phyloP scores from a whole-genome alignment of 192 early-diverging fungal species.

The Entophlyctis luteolus region DNA sequence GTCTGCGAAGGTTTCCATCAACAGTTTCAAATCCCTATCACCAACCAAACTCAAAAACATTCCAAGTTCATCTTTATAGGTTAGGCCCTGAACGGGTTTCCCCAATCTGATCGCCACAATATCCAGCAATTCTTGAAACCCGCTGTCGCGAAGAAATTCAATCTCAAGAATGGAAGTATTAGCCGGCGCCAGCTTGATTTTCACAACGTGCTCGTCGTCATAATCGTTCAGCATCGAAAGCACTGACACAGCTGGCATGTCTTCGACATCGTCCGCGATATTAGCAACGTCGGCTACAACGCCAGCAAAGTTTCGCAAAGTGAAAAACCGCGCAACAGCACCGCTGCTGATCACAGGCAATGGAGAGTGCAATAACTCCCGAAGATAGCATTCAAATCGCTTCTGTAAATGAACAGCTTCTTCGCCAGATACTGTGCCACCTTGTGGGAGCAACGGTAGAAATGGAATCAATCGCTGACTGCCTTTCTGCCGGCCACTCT shows the following conservation, averaged over 20 bases:
- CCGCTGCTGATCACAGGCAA: not conserved
- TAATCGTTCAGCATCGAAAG: not conserved
- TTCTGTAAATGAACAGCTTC: not conserved
- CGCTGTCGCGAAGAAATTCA: conserved; percentile 6
- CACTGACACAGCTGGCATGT: not conserved
- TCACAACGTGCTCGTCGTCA: not conserved
- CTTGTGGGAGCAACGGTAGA: conserved; percentile 18
- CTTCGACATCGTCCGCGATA: conserved; percentile 6
- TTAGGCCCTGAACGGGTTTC: conserved; percentile 1
- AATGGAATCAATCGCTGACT: conserved; percentile 34
- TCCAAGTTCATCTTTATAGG: conserved; percentile 39
- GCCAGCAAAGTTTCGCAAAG: not conserved
- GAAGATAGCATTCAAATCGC: conserved; percentile 27
- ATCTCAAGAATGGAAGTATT: not conserved
- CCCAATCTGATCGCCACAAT: conserved; percentile 22
- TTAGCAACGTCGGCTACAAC: conserved; percentile 7
- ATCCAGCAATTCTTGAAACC: conserved; percentile 26
- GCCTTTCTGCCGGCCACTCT: conserved; percentile 28
- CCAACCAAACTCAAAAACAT: conserved; percentile 26
- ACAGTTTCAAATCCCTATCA: conserved; percentile 32
- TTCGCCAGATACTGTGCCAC: not conserved
- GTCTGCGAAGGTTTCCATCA: conserved; percentile 16
- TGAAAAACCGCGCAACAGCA: conserved; percentile 20
- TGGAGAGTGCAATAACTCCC: conserved; percentile 18
- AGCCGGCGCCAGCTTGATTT: not conserved